phyloP scores from a whole-genome alignment of 1,284 basidiomycete species.

The Leccinum colubrinum region DNA sequence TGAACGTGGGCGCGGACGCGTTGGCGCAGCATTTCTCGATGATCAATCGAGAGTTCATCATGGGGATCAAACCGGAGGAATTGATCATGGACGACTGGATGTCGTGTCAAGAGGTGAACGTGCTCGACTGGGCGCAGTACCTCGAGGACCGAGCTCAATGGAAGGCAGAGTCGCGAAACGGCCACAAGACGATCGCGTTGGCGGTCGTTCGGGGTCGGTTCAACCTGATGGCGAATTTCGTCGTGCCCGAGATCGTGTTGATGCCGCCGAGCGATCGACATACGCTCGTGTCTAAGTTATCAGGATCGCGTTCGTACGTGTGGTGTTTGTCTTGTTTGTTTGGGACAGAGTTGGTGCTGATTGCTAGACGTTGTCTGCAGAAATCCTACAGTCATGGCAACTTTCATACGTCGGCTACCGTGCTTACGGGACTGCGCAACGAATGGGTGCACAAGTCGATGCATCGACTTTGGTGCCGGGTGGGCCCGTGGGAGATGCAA shows the following conservation, averaged over 20 bases:
- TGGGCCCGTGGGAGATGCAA: constrained; percentile 42
- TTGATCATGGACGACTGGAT: constrained; percentile 70
- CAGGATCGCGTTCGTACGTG: constrained; percentile 80
- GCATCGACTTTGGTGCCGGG: constrained; percentile 62
- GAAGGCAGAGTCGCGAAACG: constrained; percentile 59
- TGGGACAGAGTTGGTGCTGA: constrained; percentile 5
- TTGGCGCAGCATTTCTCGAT: constrained; percentile 81
- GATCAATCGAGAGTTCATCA: constrained; percentile 73
- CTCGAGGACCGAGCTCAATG: constrained; percentile 72
- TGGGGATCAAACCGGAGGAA: constrained; percentile 64
- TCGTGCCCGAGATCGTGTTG: constrained; percentile 75
- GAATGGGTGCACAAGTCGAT: constrained; percentile 72
- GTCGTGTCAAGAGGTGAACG: constrained; percentile 59
- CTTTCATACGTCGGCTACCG: constrained; percentile 79
- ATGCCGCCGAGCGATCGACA: constrained; percentile 67
- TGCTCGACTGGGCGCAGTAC: constrained; percentile 83
- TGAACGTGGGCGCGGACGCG: constrained; percentile 54
- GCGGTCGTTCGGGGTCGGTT: constrained; percentile 83
- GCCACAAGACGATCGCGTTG: constrained; percentile 66
- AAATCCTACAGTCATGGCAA: constrained; percentile 83
- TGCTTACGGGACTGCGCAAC: constrained; percentile 76
- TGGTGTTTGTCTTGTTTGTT: background rate
- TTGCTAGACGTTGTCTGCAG: constrained; percentile 39
- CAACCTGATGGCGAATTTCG: constrained; percentile 84
- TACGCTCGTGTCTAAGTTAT: constrained; percentile 74